Conservation (phyloP, 2,329 filamentous ascomycete species). For the Fusarium annulatum region DNA sequence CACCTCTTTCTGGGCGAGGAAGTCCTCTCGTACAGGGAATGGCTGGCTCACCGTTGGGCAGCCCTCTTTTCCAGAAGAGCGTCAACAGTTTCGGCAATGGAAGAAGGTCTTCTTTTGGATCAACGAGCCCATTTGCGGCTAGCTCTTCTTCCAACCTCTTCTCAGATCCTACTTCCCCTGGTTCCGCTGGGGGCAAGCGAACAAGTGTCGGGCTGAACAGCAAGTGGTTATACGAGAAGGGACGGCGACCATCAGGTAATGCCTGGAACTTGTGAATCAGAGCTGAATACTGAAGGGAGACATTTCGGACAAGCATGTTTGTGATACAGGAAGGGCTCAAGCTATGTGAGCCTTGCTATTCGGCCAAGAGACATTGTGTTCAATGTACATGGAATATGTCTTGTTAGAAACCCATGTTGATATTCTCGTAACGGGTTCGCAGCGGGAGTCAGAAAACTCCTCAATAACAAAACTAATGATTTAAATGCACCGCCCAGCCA, state of each 20-base stretch:
- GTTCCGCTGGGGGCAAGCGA: slow-evolving; percentile 72
- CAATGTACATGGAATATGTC: not conserved
- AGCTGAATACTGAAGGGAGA: slow-evolving; percentile 2
- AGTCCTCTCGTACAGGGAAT: slow-evolving; percentile 56
- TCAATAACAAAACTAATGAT: slow-evolving; percentile 23
- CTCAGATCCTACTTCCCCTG: slow-evolving; percentile 74
- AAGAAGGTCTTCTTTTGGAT: slow-evolving; percentile 71
- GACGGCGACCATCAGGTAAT: slow-evolving; percentile 65
- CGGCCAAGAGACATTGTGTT: not conserved
- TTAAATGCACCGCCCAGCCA: not conserved
- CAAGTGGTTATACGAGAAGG: slow-evolving; percentile 94
- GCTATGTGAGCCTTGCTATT: slow-evolving; percentile 7
- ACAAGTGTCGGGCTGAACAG: slow-evolving; percentile 85
- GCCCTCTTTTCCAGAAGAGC: slow-evolving; percentile 75
- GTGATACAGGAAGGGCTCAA: slow-evolving; percentile 13
- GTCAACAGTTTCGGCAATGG: slow-evolving; percentile 63
- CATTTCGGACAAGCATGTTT: slow-evolving; percentile 13
- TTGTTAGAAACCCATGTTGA: slow-evolving; percentile 2
- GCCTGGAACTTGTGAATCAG: slow-evolving; percentile 51
- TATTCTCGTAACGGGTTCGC: not conserved
- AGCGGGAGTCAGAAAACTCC: not conserved
- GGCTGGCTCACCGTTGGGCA: slow-evolving; percentile 54
- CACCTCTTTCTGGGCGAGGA: slow-evolving; percentile 67
- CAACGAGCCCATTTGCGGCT: slow-evolving; percentile 62
- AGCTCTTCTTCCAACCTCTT: slow-evolving; percentile 62